Base-by-base conservation (phyloP, 768 basidiomycete species). In the Albatrellus ellisii region DNA sequence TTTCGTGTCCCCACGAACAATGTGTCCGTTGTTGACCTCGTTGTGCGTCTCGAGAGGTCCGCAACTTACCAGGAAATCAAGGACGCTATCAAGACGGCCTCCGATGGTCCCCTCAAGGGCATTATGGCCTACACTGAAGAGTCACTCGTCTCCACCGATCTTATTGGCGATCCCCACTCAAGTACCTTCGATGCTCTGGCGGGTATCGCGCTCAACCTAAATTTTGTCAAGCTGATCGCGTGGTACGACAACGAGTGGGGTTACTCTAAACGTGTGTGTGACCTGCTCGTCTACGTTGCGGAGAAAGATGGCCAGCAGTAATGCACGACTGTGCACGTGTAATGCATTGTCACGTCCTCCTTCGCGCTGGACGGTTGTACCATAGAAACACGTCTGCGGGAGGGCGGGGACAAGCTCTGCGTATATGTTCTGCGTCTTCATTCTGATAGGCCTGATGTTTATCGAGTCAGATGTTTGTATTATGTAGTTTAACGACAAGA, bases 161-260 rank as follows among this genome's bases (percentile, higher is more conserved):
- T 95, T 62, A 60, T 88, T 56, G 87, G 91, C 53, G 61, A 77
- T 65, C 60, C 65, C 45, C 68, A 73, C 44, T 91, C 88, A 46
- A 87, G 79, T 46, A 86, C 91, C 71, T 98, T 98, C 61, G 94
- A 98, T 57, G 92, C 91, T 54, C 66, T 64, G 48, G 94, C 86
- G 34, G 94, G 94, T 53, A 98, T 98, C 60, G 72, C 79, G 59
- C 77, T 98, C 59, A 95, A 84, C 79, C 56, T 67, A 48, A 80
- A 80, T 67, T 97, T 98, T 56, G 85, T 97, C 71, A 98, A 98
- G 77, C 77, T 95, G 56, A 80, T 98, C 59, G 60, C 85, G 32
- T 95, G 92, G 90, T 92, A 88, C 70, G 85, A 88, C 65, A 90
- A 89, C 64, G 85, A 90, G 66, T 88, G 80, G 81, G 82, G 89